phyloP scores from a whole-genome alignment of 2,329 filamentous ascomycete genomes.

The Plenodomus lindquistii region DNA sequence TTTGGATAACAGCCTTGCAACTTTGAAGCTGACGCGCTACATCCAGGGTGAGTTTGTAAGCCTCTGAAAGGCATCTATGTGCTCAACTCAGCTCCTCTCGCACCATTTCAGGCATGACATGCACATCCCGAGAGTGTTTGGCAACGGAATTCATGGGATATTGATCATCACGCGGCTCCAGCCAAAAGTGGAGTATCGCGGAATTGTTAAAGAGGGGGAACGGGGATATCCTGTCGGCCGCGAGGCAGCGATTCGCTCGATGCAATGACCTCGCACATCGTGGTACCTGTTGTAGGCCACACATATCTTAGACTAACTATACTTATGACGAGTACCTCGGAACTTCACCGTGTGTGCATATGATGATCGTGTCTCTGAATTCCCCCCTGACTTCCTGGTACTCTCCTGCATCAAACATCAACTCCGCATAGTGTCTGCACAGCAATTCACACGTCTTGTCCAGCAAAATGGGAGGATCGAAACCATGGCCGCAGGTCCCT shows the following conservation, averaged over 20 bases:
- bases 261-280: not conserved
- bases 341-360: not conserved
- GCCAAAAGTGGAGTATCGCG: not conserved
- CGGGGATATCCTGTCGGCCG: not conserved
- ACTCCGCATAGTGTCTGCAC: not conserved
- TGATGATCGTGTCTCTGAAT: not conserved
- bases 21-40: too few species aligned
- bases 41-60: too few species aligned
- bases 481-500: constrained; percentile 51
- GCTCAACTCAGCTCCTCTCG: too few species aligned
- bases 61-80: too few species aligned
- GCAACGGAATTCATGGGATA: too few species aligned
- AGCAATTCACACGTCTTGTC: not conserved
- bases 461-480: constrained; percentile 45
- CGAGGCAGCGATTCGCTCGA: not conserved
- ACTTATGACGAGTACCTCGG: too few species aligned
- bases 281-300: not conserved
- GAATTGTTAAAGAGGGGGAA: not conserved
- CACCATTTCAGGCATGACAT: too few species aligned
- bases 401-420: not conserved
- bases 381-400: not conserved
- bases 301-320: not conserved
- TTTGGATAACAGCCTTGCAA: too few species aligned
- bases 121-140: too few species aligned
- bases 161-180: too few species aligned